Percentiles rank a stretch among this genome's conserved stretches.
These are phyloP conservation scores for Hortiboletus flavorubellus DNA, from an alignment of 768 basidiomycete species.

Conservation along the genomic window DNA sequence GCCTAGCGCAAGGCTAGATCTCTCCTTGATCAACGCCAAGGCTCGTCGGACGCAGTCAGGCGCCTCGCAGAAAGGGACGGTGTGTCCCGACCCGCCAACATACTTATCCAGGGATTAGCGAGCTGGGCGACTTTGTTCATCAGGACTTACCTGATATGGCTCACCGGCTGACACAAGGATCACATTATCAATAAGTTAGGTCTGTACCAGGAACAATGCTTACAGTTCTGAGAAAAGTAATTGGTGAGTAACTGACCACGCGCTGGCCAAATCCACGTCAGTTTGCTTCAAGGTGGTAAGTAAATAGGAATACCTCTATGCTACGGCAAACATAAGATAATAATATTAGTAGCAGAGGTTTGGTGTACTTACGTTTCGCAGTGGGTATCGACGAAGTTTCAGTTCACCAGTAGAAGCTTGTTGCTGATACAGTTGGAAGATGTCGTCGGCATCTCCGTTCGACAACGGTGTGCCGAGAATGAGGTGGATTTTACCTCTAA, in stretches of 20 bases:
- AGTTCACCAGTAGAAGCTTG: conserved; percentile 56
- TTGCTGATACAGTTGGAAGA: conserved; percentile 65
- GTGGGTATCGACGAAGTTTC: conserved; percentile 67
- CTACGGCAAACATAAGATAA: conserved; percentile 35
- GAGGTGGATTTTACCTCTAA: conserved; percentile 62
- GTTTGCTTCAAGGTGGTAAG: not conserved
- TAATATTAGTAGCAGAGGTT: not conserved
- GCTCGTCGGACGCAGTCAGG: conserved; percentile 59
- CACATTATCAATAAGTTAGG: not conserved
- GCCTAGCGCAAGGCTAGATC: conserved; percentile 46
- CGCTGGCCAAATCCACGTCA: conserved; percentile 38
- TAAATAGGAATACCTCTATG: conserved; percentile 54
- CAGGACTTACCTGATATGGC: conserved; percentile 62
- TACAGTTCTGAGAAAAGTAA: conserved; percentile 85
- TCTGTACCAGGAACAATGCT: conserved; percentile 22
- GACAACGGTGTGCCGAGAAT: conserved; percentile 37
- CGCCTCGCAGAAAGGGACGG: conserved; percentile 59
- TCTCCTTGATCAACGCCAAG: conserved; percentile 53
- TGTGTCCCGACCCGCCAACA: conserved; percentile 72
- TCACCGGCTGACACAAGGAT: conserved; percentile 55
- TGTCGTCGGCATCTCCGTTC: conserved; percentile 46
- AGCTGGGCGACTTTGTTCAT: not conserved
- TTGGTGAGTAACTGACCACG: conserved; percentile 70
- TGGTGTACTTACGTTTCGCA: conserved; percentile 49
- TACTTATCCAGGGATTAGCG: conserved; percentile 46